phyloP scores from a whole-genome alignment of 164 flowering plant species.

The Liriodendron chinense region DNA sequence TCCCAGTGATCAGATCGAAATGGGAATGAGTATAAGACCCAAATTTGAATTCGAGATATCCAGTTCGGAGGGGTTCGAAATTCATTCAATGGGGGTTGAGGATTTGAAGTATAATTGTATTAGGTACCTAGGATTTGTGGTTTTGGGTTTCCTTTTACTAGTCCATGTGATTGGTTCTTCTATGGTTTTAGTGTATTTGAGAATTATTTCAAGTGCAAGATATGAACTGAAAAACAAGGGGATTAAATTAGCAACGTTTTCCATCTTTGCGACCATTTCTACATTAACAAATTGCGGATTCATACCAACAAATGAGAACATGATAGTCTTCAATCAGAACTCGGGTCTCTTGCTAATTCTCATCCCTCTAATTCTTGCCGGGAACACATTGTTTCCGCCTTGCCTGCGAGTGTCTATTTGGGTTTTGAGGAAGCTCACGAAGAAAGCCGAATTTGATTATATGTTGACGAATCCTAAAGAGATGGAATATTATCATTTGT shows the following conservation, averaged over 20 bases:
- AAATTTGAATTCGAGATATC: not conserved
- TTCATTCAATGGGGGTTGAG: not conserved
- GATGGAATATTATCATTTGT: constrained; percentile 44
- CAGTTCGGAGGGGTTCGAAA: not conserved
- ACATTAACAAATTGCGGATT: constrained; percentile 63
- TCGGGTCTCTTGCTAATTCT: constrained; percentile 63
- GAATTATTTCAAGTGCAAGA: constrained; percentile 36
- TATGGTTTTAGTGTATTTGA: constrained; percentile 31
- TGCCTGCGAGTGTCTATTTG: constrained; percentile 41
- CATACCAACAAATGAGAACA: constrained; percentile 84
- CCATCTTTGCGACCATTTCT: constrained; percentile 51
- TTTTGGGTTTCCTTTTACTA: constrained; percentile 36
- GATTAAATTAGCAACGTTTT: constrained; percentile 34
- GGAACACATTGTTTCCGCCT: constrained; percentile 62
- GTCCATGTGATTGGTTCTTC: constrained; percentile 32
- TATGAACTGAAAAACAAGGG: constrained; percentile 42
- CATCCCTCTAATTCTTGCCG: constrained; percentile 57
- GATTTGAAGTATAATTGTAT: constrained; percentile 27
- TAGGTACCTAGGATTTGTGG: constrained; percentile 32
- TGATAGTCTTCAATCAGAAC: constrained; percentile 56
- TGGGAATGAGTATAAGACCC: constrained; percentile 1
- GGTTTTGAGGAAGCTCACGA: constrained; percentile 30
- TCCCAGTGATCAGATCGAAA: constrained; percentile 5
- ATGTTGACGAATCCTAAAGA: constrained; percentile 34
- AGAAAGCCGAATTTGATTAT: constrained; percentile 31